phyloP scores from a whole-genome alignment of 2,329 filamentous ascomycete genomes.

The Teratosphaeria zuluensis region DNA sequence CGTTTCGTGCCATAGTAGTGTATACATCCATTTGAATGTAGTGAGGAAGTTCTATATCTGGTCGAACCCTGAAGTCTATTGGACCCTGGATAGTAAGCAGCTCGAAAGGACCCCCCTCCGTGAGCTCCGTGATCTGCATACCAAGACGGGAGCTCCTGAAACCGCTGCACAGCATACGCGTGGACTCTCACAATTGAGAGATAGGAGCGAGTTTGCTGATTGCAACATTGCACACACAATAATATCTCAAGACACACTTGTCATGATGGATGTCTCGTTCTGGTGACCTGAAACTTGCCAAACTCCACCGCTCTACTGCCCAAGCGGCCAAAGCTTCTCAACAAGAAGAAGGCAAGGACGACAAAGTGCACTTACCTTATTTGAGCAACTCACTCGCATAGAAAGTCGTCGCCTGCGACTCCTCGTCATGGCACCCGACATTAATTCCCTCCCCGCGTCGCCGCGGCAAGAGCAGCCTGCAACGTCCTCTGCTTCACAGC shows the following conservation, averaged over 20 bases:
- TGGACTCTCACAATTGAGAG: too few species aligned
- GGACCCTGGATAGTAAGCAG: too few species aligned
- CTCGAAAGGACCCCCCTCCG: background rate
- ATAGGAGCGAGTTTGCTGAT: too few species aligned
- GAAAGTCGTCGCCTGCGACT: background rate
- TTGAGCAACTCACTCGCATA: background rate
- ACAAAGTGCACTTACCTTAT: background rate
- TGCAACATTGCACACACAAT: background rate
- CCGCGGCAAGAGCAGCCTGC: conserved; percentile 25
- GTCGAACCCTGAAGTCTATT: too few species aligned
- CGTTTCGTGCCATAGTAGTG: too few species aligned
- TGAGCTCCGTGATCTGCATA: background rate
- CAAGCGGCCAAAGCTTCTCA: background rate
- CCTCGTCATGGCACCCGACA: conserved; percentile 38
- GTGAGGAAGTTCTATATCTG: too few species aligned
- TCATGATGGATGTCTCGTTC: background rate
- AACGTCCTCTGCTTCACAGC: conserved; percentile 8
- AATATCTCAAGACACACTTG: background rate
- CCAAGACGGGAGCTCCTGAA: too few species aligned
- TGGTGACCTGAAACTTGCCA: background rate
- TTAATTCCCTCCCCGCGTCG: conserved; percentile 35
- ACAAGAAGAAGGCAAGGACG: background rate
- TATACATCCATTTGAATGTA: too few species aligned
- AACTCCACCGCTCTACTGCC: background rate
- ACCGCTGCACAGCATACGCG: too few species aligned